These are phyloP conservation scores for Samsoniella hepiali DNA, from an alignment of 2,329 filamentous ascomycete genomes.

Conservation along the genomic window DNA sequence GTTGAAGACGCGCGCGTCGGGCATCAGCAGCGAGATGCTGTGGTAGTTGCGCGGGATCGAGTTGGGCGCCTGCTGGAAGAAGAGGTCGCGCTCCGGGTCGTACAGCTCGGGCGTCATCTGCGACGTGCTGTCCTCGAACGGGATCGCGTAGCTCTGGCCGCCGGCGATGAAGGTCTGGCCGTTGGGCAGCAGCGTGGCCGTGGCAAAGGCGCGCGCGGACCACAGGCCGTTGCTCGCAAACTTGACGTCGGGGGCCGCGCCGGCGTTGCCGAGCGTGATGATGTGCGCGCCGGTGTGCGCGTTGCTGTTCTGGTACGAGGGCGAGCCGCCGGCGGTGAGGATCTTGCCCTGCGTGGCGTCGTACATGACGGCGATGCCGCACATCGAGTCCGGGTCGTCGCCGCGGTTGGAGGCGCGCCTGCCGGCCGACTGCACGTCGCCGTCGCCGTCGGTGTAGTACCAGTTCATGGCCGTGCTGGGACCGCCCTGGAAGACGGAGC, in stretches of 20 bases:
- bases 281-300: constrained; percentile 46
- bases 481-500: constrained; percentile 52
- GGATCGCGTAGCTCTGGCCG: constrained; percentile 41
- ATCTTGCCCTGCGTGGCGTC: constrained; percentile 57
- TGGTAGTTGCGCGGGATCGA: constrained; percentile 48
- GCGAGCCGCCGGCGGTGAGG: constrained; percentile 48
- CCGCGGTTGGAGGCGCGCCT: constrained; percentile 27
- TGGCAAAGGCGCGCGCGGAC: constrained; percentile 41
- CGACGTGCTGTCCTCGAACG: constrained; percentile 44
- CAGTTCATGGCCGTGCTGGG: constrained; percentile 55
- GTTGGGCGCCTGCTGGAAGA: constrained; percentile 35
- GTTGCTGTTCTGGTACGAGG: constrained; percentile 41
- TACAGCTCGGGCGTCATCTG: constrained; percentile 45
- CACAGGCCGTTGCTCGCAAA: constrained; percentile 29
- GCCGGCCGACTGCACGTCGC: constrained; percentile 41
- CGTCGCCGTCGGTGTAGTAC: constrained; percentile 46
- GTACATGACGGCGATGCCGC: constrained; percentile 55
- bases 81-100: constrained; percentile 40
- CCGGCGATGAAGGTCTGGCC: constrained; percentile 46
- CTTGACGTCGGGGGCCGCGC: background rate
- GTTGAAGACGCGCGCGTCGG: constrained; percentile 48
- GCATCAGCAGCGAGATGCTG: constrained; percentile 45
- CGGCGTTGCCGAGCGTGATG: constrained; percentile 42
- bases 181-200: constrained; percentile 47
- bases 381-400: constrained; percentile 48